Percentiles rank a stretch among this genome's conserved stretches.
Evolutionary conservation across 768 basidiomycete species (phyloP).

Genomic region (Rhizopogon vinicolor): DNA sequence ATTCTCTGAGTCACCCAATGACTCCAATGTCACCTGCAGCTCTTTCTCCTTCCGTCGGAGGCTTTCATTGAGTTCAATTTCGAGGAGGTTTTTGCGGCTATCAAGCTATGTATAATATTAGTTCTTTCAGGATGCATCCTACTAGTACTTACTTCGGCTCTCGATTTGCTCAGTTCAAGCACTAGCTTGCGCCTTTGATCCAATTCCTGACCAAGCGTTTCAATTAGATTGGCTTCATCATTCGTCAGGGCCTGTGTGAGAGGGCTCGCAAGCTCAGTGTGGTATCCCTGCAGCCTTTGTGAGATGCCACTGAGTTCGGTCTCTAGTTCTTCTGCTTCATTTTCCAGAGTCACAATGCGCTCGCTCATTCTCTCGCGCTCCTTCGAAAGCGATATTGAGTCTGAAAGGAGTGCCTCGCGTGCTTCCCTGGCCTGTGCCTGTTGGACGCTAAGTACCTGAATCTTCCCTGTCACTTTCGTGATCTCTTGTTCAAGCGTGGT

Average conservation of each 20-base stretch:
- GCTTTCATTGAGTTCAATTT: slow-evolving; percentile 92
- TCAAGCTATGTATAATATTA: slow-evolving; percentile 37
- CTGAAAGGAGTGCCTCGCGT: slow-evolving; percentile 61
- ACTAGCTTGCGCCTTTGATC: slow-evolving; percentile 70
- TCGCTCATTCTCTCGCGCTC: slow-evolving; percentile 70
- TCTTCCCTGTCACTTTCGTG: slow-evolving; percentile 65
- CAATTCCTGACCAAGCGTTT: slow-evolving; percentile 65
- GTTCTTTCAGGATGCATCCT: not conserved
- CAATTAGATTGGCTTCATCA: slow-evolving; percentile 68
- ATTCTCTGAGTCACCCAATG: slow-evolving; percentile 56
- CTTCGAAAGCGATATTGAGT: slow-evolving; percentile 50
- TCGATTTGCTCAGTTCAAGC: slow-evolving; percentile 60
- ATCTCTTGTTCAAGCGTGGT: slow-evolving; percentile 80
- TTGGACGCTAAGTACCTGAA: slow-evolving; percentile 66
- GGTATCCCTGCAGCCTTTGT: slow-evolving; percentile 60
- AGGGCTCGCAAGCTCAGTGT: slow-evolving; percentile 66
- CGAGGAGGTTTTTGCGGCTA: slow-evolving; percentile 71
- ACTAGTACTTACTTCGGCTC: slow-evolving; percentile 58
- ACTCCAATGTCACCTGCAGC: slow-evolving; percentile 69
- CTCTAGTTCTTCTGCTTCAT: slow-evolving; percentile 65
- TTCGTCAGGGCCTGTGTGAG: slow-evolving; percentile 69
- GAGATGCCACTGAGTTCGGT: slow-evolving; percentile 61
- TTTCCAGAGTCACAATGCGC: slow-evolving; percentile 60
- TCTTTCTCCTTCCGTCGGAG: slow-evolving; percentile 79
- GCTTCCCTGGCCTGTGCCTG: slow-evolving; percentile 66